Evolutionary conservation across 768 basidiomycete genomes (phyloP).

Genomic region (Lentinula detonsa): DNA sequence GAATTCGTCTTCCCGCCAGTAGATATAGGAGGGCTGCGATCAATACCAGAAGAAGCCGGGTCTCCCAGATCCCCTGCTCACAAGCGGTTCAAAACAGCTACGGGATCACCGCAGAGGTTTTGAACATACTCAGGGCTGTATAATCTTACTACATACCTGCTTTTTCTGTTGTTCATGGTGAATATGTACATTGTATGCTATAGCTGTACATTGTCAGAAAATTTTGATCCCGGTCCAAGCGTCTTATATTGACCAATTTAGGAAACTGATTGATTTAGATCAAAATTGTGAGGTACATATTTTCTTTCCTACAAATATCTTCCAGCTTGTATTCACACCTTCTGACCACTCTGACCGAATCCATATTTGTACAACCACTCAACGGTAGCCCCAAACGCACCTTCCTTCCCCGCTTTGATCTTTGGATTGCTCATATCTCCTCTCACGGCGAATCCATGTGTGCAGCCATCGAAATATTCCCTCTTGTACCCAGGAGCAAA

Average conservation of each 20-base stretch:
- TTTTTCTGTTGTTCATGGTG: too few species aligned
- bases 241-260: neutral
- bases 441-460: conserved; percentile 38
- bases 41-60: neutral
- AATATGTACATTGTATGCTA: too few species aligned
- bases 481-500: conserved; percentile 29
- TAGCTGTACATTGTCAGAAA: too few species aligned
- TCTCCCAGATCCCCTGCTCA: neutral
- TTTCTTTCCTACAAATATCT: too few species aligned
- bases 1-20: conserved; percentile 39
- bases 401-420: conserved; percentile 49
- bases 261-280: neutral
- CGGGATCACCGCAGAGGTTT: neutral
- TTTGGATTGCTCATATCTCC: conserved; percentile 32
- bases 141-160: neutral
- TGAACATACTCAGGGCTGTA: neutral
- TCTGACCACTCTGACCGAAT: neutral
- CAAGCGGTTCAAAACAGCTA: conserved; percentile 3
- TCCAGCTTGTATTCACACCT: neutral
- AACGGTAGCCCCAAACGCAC: conserved; percentile 42
- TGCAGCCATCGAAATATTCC: conserved; percentile 24
- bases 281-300: neutral
- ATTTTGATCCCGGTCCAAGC: neutral
- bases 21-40: neutral
- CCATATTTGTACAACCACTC: conserved; percentile 28